These are phyloP conservation scores for Fusarium cyanostomum DNA, from an alignment of 2,329 filamentous ascomycete genomes.

Conservation along the genomic window DNA sequence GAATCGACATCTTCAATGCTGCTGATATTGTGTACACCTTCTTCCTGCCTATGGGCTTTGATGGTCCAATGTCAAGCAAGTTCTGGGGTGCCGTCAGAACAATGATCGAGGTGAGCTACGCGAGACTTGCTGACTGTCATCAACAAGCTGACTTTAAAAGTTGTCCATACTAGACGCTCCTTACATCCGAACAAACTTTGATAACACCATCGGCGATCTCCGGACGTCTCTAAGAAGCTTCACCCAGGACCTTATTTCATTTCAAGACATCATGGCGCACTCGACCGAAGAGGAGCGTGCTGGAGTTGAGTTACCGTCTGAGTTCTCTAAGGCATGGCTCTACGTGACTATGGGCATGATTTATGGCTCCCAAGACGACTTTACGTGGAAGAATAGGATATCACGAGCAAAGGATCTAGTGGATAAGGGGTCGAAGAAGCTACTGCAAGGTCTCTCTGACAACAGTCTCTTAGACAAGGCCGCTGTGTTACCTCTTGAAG, in stretches of 20 bases:
- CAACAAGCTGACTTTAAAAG: constrained; percentile 23
- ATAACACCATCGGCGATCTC: constrained; percentile 21
- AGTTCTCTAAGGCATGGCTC: constrained; percentile 54
- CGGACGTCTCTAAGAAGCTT: constrained; percentile 36
- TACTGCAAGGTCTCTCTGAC: constrained; percentile 48
- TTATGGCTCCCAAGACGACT: constrained; percentile 33
- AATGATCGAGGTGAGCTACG: constrained; percentile 43
- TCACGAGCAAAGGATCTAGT: constrained; percentile 45
- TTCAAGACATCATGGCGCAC: constrained; percentile 44
- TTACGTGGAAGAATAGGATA: constrained; percentile 45
- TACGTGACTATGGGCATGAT: constrained; percentile 53
- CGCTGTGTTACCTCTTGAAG: constrained; percentile 54
- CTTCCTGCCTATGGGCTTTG: constrained; percentile 52
- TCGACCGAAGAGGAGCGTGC: constrained; percentile 41
- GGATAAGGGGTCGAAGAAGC: constrained; percentile 48
- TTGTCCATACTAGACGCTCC: constrained; percentile 6
- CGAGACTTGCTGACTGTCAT: not conserved
- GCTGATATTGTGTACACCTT: constrained; percentile 53
- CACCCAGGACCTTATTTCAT: constrained; percentile 40
- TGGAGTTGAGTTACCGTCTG: constrained; percentile 48
- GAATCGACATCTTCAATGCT: constrained; percentile 53
- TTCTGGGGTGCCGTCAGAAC: constrained; percentile 56
- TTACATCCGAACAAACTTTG: not conserved
- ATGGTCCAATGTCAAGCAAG: constrained; percentile 51
- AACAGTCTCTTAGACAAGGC: constrained; percentile 48